These are phyloP conservation scores for Dentipellis fragilis DNA, from an alignment of 768 basidiomycete species.

Conservation along the genomic window DNA sequence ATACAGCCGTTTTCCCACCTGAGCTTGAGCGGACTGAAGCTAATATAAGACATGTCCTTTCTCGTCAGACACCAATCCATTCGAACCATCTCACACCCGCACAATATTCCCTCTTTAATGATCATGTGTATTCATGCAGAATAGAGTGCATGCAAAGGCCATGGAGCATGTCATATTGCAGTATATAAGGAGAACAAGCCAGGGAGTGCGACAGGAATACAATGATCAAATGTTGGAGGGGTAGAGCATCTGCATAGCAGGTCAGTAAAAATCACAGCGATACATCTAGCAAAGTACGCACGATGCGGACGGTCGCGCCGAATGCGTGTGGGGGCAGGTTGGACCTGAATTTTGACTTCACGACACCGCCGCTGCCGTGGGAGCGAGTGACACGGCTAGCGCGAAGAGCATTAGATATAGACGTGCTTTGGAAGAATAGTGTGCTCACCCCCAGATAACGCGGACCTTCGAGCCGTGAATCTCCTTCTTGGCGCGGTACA, in stretches of 20 bases:
- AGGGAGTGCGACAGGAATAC: conserved; percentile 14
- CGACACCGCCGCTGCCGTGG: conserved; percentile 91
- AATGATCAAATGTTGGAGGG: conserved; percentile 68
- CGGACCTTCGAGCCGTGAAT: conserved; percentile 92
- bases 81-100: no score
- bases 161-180: conserved; percentile 28
- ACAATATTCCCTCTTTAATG: neutral
- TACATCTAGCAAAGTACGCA: conserved; percentile 38
- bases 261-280: no score
- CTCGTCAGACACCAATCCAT: no score
- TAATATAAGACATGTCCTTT: no score
- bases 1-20: no score
- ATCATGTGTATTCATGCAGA: neutral
- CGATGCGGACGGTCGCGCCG: conserved; percentile 86
- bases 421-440: neutral
- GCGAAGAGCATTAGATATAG: neutral
- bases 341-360: conserved; percentile 91
- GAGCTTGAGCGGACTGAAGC: no score
- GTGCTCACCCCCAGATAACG: conserved; percentile 92
- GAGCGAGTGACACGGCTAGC: conserved; percentile 81
- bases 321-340: conserved; percentile 95
- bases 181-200: conserved; percentile 15
- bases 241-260: conserved; percentile 69
- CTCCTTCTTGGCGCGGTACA: conserved; percentile 95
- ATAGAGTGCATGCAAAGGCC: conserved; percentile 16